Base-by-base conservation (phyloP, 2,329 filamentous ascomycete species). In the Colletotrichum trifolii region DNA sequence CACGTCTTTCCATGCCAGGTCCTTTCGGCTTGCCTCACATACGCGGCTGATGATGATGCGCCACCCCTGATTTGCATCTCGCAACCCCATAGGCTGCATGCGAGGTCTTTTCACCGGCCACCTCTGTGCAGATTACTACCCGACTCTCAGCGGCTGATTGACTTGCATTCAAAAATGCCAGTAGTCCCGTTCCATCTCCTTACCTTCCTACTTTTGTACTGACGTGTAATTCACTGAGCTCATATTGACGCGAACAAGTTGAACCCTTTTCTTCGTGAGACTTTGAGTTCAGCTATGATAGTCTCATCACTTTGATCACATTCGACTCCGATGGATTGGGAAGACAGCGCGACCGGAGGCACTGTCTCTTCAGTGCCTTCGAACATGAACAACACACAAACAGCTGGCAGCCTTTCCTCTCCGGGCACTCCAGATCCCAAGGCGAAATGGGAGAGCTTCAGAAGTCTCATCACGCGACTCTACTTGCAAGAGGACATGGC, bases 21-120 rank as follows among this genome's bases (percentile, higher is more conserved):
- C 17, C 17, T 17, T 17, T 17, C 17, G 17, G 17, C 17, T 3
- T 17, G 17, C 17, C 17, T 17, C 17, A 17, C 17, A 17, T 17
- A 17, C 17, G 17, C 17, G 17, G 17, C 17, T 17, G 17, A 17
- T 17, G 17, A 17, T 17, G 17, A 17, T 17, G 17, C 17, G 17
- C 17, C 17, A 17, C 17, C 17, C 2, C 2, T 17, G 17, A 17
- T 6, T 17, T 17, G 3, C 45, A 33, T 13, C 46, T 11, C 10
- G 4, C 33, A n/a, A 2, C 38, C 47, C 15, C 11, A 50, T 35
- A 36, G 47, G 47, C 34, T 50, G 34, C 6, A 50, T 50, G 47
- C 47, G 47, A 50, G 47, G 47, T 50, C 47, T 50, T 50, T 50
- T 50, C 46, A 34, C 40, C 40, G 4, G 2, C 7, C 17, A 50